Evolutionary conservation across 139 green algal species (phyloP).

Genomic region (Chlamydomonas incerta): DNA sequence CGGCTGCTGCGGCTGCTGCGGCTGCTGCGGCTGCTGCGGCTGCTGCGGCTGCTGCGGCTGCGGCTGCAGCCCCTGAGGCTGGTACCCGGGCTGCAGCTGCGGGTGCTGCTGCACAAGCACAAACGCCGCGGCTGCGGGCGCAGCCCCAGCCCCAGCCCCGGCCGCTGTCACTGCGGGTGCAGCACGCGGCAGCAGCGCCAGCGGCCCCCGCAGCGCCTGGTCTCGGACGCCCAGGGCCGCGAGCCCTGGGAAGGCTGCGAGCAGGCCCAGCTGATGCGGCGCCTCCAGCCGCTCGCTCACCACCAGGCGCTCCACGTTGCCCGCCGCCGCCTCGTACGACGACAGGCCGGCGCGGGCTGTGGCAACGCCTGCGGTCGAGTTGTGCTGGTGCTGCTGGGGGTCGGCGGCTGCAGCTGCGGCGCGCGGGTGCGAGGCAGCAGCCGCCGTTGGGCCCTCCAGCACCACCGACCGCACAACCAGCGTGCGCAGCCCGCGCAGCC

Average conservation of each 20-base stretch:
- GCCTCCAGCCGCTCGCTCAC: slow-evolving; percentile 2
- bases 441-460: not conserved
- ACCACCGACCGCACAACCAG: slow-evolving; percentile 7
- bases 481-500: not conserved
- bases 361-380: too few relatives aligned
- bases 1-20: not conserved
- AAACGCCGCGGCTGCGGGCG: not conserved
- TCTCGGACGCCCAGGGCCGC: slow-evolving; percentile 2
- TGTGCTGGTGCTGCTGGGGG: not conserved
- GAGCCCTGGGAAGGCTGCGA: not conserved
- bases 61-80: not conserved
- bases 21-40: not conserved
- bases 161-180: not conserved
- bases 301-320: slow-evolving; percentile 14
- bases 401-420: not conserved
- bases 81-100: too few relatives aligned
- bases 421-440: not conserved
- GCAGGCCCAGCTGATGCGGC: not conserved
- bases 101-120: too few relatives aligned
- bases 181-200: slow-evolving; percentile 8
- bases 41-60: not conserved
- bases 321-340: too few relatives aligned
- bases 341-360: not conserved
- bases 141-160: not conserved
- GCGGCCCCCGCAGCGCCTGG: not conserved